phyloP scores from a whole-genome alignment of 352 stramenopile species.

The Globisporangium yorkense region DNA sequence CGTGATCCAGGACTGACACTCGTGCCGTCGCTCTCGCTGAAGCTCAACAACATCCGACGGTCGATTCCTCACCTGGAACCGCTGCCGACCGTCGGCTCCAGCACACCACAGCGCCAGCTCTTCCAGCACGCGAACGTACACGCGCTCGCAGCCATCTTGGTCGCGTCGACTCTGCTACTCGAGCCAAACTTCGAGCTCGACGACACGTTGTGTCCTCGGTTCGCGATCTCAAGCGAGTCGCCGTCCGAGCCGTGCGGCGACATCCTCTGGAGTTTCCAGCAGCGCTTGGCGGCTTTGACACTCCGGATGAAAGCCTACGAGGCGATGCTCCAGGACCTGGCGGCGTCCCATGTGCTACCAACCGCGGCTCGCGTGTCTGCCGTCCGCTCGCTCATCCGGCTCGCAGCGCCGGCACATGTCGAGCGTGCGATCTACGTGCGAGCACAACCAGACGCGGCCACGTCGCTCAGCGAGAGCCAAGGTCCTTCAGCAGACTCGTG shows the following conservation, averaged over 20 bases:
- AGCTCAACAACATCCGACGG: constrained; percentile 3
- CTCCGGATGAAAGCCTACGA: constrained; percentile 22
- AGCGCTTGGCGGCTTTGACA: constrained; percentile 18
- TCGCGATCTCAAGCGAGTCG: constrained; percentile 18
- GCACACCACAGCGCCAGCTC: not conserved
- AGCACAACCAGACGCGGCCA: not conserved
- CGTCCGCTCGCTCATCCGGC: constrained; percentile 25
- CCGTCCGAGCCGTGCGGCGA: constrained; percentile 7
- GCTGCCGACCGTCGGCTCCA: not conserved
- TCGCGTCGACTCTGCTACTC: constrained; percentile 24
- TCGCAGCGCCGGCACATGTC: constrained; percentile 35
- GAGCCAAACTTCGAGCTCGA: constrained; percentile 34
- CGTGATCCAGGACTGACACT: not conserved
- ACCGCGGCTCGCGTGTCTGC: constrained; percentile 20
- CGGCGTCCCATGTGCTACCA: constrained; percentile 21
- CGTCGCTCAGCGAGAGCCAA: not conserved
- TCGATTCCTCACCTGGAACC: constrained; percentile 3
- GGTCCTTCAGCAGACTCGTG: constrained; percentile 1
- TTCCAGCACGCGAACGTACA: constrained; percentile 17
- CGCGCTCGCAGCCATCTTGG: constrained; percentile 22
- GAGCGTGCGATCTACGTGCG: constrained; percentile 30
- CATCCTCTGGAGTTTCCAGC: constrained; percentile 41
- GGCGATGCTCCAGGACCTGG: constrained; percentile 24
- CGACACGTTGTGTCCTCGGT: constrained; percentile 25
- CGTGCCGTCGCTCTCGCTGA: constrained; percentile 1